Percentiles rank a stretch among this genome's conserved stretches.
These are phyloP conservation scores for Gentiana dahurica DNA, from an alignment of 257 asterid species.

Conservation along the genomic window DNA sequence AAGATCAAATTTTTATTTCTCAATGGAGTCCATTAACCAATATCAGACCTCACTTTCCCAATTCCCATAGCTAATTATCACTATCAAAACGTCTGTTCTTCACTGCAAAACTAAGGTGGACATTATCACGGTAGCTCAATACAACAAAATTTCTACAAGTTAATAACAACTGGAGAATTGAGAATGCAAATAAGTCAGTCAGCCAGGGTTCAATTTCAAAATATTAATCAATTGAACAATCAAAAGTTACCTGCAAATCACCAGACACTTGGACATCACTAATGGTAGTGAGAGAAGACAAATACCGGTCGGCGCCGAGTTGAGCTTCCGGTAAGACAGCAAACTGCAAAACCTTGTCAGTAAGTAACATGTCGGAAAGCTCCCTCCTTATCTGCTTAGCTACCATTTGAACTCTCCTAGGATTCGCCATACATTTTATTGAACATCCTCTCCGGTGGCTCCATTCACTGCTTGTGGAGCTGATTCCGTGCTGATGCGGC, in stretches of 20 bases:
- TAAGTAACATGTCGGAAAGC: slow-evolving; percentile 79
- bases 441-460: slow-evolving; percentile 8
- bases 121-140: background rate
- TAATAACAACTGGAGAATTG: no score
- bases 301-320: slow-evolving; percentile 88
- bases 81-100: background rate
- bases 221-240: background rate
- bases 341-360: slow-evolving; percentile 79
- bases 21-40: no score
- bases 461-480: background rate
- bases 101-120: background rate
- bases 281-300: slow-evolving; percentile 85
- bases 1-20: no score
- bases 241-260: slow-evolving; percentile 68
- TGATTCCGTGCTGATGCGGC: slow-evolving; percentile 16
- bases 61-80: no score
- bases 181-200: background rate
- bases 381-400: slow-evolving; percentile 92
- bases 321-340: slow-evolving; percentile 97
- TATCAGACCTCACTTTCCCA: no score
- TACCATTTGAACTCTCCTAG: slow-evolving; percentile 95
- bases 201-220: background rate
- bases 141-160: background rate
- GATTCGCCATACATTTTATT: slow-evolving; percentile 80
- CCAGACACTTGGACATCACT: slow-evolving; percentile 90